A percentile compares a stretch with the other conserved stretches of the same genome.
These are phyloP conservation scores for Blastobotrys serpentis DNA, from an alignment of 1,139 yeast genomes.

Conservation along the genomic window DNA sequence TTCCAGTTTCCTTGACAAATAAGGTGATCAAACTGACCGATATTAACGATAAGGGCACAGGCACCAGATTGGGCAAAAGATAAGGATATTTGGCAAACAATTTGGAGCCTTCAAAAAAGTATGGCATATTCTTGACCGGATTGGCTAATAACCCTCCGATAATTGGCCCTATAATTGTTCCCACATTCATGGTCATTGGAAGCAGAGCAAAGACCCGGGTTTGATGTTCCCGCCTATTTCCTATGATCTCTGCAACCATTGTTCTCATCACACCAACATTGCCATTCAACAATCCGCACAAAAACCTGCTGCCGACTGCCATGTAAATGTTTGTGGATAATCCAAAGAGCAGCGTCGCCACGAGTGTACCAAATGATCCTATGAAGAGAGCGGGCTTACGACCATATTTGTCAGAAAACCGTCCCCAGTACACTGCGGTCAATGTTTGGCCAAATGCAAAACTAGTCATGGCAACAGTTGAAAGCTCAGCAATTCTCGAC, in stretches of 20 bases:
- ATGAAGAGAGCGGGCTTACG: conserved; percentile 51
- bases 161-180: conserved; percentile 54
- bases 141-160: conserved; percentile 39
- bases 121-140: conserved; percentile 35
- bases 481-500: conserved; percentile 50
- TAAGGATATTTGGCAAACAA: conserved; percentile 51
- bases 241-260: conserved; percentile 57
- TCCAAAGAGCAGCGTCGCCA: conserved; percentile 51
- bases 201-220: conserved; percentile 58
- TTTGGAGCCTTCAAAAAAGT: conserved; percentile 23
- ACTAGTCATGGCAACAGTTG: conserved; percentile 51
- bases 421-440: conserved; percentile 59
- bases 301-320: conserved; percentile 52
- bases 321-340: conserved; percentile 50
- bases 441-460: conserved; percentile 56
- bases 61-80: conserved; percentile 59
- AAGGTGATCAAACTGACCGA: conserved; percentile 46
- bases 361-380: conserved; percentile 52
- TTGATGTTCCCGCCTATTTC: conserved; percentile 51
- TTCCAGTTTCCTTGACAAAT: conserved; percentile 61
- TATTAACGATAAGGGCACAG: conserved; percentile 39
- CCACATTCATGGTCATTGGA: conserved; percentile 58
- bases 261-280: conserved; percentile 61
- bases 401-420: conserved; percentile 52
- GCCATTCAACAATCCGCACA: conserved; percentile 58